Base-by-base conservation (phyloP, 2,329 filamentous ascomycete species). In the Chaetothyriales sp. region DNA sequence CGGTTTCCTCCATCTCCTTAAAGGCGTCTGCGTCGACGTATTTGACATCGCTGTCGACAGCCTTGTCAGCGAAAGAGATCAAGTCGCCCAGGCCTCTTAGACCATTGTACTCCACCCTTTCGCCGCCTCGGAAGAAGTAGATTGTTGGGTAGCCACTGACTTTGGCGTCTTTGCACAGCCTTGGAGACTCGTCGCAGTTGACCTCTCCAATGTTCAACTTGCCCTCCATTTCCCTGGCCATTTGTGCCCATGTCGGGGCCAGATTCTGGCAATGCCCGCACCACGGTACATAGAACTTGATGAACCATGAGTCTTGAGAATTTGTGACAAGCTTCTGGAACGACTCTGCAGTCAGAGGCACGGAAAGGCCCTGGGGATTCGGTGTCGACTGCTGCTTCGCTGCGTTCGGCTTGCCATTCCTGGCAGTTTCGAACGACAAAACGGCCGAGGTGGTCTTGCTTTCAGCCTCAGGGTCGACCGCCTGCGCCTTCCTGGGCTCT, bases 211-310 rank as follows among this genome's bases (percentile, higher is more conserved):
- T 75, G 63, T 96, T 95, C 53, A 98, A 78, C 57, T 79, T 81
- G 44, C 84, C 85, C 66, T 88, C 80, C 86, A 95, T 92, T 63
- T 90, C 86, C 64, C 89, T 88, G 44, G 85, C 85, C 68, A 98
- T 79, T 61, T 90, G 84, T 55, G 80, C 73, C 92, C 92, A 98
- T 57, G 81, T 88, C 2, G 92, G 85, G 36, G 84, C 86, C 76
- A 98, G 80, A 39, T 86, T 86, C 69, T 95, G 86, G 68, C 93
- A 98, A 68, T 98, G 92, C 59, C 82, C 80, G 66, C 92, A 98
- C 92, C 90, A 96, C 5, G 92, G 93, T 18, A 87, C 89, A 65
- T 95, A 96, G 66, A 98, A 96, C 68, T 98, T 98, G 74, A 98
- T 81, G 64, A 98, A 95, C 92, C 92, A 98, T 5, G 89, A 83